phyloP scores from a whole-genome alignment of 1,284 basidiomycete genomes.

The Cryptococcus amylolentus region DNA sequence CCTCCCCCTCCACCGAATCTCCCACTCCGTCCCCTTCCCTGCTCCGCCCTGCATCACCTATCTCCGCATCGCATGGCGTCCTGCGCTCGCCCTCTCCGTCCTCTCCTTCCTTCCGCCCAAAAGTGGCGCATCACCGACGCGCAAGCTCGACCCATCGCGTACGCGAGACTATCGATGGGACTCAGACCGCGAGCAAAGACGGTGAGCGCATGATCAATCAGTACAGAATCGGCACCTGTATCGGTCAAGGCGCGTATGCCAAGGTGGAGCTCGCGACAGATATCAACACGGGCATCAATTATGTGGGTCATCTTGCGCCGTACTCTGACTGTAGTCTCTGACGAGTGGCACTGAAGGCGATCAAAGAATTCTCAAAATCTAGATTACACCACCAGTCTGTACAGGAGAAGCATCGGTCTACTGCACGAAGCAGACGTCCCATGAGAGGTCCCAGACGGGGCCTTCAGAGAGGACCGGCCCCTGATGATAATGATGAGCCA shows the following conservation, averaged over 20 bases:
- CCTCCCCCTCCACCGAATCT: background rate
- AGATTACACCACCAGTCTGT: conserved; percentile 42
- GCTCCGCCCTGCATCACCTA: conserved; percentile 9
- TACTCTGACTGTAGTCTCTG: background rate
- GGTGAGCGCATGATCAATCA: conserved; percentile 49
- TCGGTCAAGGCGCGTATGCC: conserved; percentile 50
- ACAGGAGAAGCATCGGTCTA: conserved; percentile 33
- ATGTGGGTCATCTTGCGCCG: conserved; percentile 29
- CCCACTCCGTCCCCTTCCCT: conserved; percentile 6
- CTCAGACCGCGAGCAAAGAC: conserved; percentile 36
- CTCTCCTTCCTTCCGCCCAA: conserved; percentile 22
- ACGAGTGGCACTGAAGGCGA: conserved; percentile 28
- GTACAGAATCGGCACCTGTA: conserved; percentile 44
- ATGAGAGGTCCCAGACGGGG: background rate
- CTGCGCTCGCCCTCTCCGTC: conserved; percentile 23
- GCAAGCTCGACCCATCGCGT: conserved; percentile 43
- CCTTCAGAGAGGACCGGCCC: background rate
- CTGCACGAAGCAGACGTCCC: conserved; percentile 8
- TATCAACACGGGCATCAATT: conserved; percentile 45
- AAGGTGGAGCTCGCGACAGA: conserved; percentile 48
- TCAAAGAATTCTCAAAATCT: conserved; percentile 51
- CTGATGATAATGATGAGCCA: background rate
- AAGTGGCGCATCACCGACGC: conserved; percentile 27
- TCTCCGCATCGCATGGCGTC: background rate
- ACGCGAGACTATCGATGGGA: conserved; percentile 45